These are phyloP conservation scores for Monilinia fructigena DNA, from an alignment of 2,329 filamentous ascomycete species.

Conservation along the genomic window DNA sequence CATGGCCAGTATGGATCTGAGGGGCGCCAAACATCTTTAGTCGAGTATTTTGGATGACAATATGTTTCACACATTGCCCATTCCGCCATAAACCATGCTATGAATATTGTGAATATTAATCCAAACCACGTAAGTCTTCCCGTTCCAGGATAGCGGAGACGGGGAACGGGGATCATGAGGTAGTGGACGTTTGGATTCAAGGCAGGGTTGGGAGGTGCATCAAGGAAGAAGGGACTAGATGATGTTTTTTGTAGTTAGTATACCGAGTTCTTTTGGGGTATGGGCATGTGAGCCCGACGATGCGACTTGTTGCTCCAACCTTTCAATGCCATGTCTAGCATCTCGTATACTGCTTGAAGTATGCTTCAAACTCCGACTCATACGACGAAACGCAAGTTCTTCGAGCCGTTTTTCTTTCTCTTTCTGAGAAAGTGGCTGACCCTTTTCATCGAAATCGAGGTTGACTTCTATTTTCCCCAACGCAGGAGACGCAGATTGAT, in stretches of 20 bases:
- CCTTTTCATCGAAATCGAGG: conserved; percentile 31
- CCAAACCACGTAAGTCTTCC: conserved; percentile 37
- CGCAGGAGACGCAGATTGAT: conserved; percentile 11
- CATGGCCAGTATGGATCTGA: conserved; percentile 61
- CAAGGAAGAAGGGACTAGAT: conserved; percentile 12
- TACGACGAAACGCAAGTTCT: conserved; percentile 48
- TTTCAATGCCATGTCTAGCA: conserved; percentile 58
- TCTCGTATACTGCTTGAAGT: conserved; percentile 53
- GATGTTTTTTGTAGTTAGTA: background rate
- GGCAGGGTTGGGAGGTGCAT: background rate
- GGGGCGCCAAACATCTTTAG: conserved; percentile 48
- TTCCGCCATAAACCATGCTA: conserved; percentile 57
- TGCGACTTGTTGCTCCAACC: conserved; percentile 53
- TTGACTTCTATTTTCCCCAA: conserved; percentile 18
- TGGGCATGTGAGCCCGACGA: conserved; percentile 34
- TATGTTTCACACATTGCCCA: conserved; percentile 52
- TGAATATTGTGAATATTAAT: conserved; percentile 42
- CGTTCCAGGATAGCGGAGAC: conserved; percentile 27
- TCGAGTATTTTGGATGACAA: conserved; percentile 55
- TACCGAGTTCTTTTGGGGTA: conserved; percentile 8
- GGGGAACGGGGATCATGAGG: conserved; percentile 32
- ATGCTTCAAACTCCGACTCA: conserved; percentile 53
- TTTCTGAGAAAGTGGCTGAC: conserved; percentile 32
- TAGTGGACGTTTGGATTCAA: conserved; percentile 23
- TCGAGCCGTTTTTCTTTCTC: conserved; percentile 41